These are phyloP conservation scores for Wickerhamiella spandovensis DNA, from an alignment of 805 yeast species.

Conservation along the genomic window DNA sequence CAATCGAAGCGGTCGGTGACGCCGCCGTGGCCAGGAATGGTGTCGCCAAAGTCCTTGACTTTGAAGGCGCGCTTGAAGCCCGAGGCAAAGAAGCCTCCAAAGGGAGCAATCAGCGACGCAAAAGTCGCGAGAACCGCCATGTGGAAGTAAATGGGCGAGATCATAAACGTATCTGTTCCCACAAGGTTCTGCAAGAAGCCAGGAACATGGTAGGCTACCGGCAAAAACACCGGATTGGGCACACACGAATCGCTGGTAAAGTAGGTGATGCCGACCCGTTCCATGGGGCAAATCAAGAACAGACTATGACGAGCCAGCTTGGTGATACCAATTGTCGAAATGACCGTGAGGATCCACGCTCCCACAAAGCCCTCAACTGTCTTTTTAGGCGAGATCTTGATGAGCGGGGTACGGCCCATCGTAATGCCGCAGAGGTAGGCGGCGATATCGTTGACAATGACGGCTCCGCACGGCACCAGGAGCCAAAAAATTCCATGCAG, in stretches of 20 bases:
- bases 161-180: constrained; percentile 36
- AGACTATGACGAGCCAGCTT: constrained; percentile 48
- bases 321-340: constrained; percentile 56
- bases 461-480: constrained; percentile 79
- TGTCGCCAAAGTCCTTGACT: constrained; percentile 94
- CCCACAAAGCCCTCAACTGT: constrained; percentile 96
- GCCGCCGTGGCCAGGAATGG: constrained; percentile 99
- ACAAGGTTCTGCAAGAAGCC: constrained; percentile 41
- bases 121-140: constrained; percentile 76
- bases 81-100: constrained; percentile 95
- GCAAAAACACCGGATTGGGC: constrained; percentile 77
- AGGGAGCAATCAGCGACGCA: constrained; percentile 95
- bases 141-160: constrained; percentile 86
- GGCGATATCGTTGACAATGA: constrained; percentile 87
- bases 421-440: constrained; percentile 96
- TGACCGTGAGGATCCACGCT: constrained; percentile 88
- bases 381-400: constrained; percentile 90
- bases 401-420: constrained; percentile 83
- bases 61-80: constrained; percentile 96
- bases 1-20: constrained; percentile 96
- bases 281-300: constrained; percentile 82
- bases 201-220: constrained; percentile 68
- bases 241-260: constrained; percentile 59
- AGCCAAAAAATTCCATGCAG: constrained; percentile 91
- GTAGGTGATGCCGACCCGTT: constrained; percentile 39